Conservation (phyloP, 371 early-diverging fungal species). For the Mucor circinelloides region DNA sequence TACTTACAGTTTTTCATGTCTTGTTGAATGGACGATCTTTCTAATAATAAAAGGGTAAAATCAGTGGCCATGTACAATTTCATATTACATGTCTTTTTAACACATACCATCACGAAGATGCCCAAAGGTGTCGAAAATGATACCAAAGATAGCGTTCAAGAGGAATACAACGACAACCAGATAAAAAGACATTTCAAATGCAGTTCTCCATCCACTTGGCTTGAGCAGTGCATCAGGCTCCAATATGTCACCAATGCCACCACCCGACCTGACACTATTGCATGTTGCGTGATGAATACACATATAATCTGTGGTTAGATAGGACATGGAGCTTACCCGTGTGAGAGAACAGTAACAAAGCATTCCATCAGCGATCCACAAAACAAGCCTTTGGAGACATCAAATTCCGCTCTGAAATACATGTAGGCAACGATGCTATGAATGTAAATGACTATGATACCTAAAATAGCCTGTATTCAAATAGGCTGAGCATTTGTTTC, state of each 20-base stretch:
- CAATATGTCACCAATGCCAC: conserved; percentile 60
- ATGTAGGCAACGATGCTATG: conserved; percentile 57
- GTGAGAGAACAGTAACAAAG: conserved; percentile 55
- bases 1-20: conserved; percentile 52
- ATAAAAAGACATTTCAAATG: conserved; percentile 60
- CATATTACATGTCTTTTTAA: not conserved
- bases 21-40: conserved; percentile 51
- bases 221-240: conserved; percentile 37
- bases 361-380: conserved; percentile 53
- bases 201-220: conserved; percentile 50
- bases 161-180: conserved; percentile 60
- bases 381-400: conserved; percentile 44
- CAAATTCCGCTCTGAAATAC: conserved; percentile 55
- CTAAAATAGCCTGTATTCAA: conserved; percentile 33
- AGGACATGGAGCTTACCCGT: conserved; percentile 36
- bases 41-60: not conserved
- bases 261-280: conserved; percentile 50
- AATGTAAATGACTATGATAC: conserved; percentile 58
- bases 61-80: not conserved
- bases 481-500: not conserved
- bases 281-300: not conserved
- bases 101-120: conserved; percentile 56
- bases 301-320: not conserved
- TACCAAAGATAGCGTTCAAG: conserved; percentile 64
- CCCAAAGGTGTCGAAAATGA: conserved; percentile 66